A percentile compares a stretch with the other conserved stretches of the same genome.
These are phyloP conservation scores for Metarhizium anisopliae DNA, from an alignment of 2,329 filamentous ascomycete genomes.

Conservation along the genomic window DNA sequence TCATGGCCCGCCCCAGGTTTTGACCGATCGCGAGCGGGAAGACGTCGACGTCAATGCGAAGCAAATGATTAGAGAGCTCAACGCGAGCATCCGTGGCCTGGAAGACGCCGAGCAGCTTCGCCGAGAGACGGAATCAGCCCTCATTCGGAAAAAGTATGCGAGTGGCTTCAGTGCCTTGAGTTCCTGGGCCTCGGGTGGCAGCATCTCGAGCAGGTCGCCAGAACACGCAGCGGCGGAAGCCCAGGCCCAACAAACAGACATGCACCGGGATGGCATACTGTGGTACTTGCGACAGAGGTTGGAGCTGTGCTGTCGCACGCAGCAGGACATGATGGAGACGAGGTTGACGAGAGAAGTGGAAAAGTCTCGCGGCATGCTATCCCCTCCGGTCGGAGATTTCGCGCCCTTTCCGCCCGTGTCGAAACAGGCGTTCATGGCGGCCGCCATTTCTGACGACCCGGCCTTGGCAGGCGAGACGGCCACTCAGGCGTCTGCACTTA, in stretches of 20 bases:
- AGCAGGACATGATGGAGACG: conserved; percentile 90
- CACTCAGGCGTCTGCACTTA: conserved; percentile 11
- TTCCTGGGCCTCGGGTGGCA: conserved; percentile 55
- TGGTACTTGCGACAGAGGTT: conserved; percentile 72
- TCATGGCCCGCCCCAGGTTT: conserved; percentile 39
- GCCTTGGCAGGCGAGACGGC: conserved; percentile 11
- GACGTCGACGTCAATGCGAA: conserved; percentile 84
- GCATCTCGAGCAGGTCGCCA: conserved; percentile 37
- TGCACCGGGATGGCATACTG: conserved; percentile 73
- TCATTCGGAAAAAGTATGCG: conserved; percentile 63
- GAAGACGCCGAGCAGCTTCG: conserved; percentile 76
- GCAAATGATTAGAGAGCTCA: conserved; percentile 74
- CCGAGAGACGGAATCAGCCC: conserved; percentile 61
- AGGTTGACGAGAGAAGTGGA: conserved; percentile 77
- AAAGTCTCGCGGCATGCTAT: conserved; percentile 74
- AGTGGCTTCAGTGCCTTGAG: conserved; percentile 55
- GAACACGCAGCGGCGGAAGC: conserved; percentile 70
- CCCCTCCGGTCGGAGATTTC: conserved; percentile 23
- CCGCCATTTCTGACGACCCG: background rate
- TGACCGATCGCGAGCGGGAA: conserved; percentile 77
- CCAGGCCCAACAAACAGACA: conserved; percentile 53
- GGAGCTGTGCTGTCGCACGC: conserved; percentile 66
- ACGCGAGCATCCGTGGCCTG: conserved; percentile 69
- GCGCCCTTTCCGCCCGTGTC: conserved; percentile 19
- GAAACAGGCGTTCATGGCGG: conserved; percentile 5